phyloP scores from a whole-genome alignment of 257 asterid genomes.

The Misopates orontium region DNA sequence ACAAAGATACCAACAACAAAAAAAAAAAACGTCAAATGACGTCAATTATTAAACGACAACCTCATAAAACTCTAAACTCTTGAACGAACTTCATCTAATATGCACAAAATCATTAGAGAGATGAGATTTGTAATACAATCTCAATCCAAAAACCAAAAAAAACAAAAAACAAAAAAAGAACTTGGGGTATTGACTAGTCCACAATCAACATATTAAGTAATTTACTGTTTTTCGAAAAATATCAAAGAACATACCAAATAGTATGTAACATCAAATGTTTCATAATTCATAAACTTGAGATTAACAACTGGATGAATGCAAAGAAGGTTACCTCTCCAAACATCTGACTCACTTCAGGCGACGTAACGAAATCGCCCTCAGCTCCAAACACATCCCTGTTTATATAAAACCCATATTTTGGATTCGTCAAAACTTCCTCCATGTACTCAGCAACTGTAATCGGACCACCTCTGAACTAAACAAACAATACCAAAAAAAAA shows the following conservation, averaged over 20 bases:
- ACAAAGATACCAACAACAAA: constrained; percentile 20
- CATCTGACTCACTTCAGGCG: constrained; percentile 99
- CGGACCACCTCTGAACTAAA: constrained; percentile 97
- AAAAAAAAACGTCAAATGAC: not conserved
- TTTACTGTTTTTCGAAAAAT: no score
- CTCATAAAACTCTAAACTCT: not conserved
- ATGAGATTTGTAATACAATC: not conserved
- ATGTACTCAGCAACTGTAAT: constrained; percentile 91
- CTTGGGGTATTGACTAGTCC: not conserved
- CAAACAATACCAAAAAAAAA: constrained; percentile 20
- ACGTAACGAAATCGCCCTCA: constrained; percentile 89
- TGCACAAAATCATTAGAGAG: not conserved
- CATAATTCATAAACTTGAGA: not conserved
- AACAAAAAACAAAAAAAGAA: not conserved
- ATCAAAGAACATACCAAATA: no score
- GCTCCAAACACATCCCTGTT: constrained; percentile 95
- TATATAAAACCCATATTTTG: constrained; percentile 82
- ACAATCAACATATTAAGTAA: no score
- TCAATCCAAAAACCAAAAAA: not conserved
- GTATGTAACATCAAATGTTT: no score
- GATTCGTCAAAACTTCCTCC: constrained; percentile 97
- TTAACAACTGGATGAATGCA: not conserved
- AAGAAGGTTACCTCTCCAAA: constrained; percentile 77
- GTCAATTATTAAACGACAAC: constrained; percentile 2
- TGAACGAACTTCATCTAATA: not conserved